These are phyloP conservation scores for Colletotrichum orchidophilum DNA, from an alignment of 2,329 filamentous ascomycete genomes.

Conservation along the genomic window DNA sequence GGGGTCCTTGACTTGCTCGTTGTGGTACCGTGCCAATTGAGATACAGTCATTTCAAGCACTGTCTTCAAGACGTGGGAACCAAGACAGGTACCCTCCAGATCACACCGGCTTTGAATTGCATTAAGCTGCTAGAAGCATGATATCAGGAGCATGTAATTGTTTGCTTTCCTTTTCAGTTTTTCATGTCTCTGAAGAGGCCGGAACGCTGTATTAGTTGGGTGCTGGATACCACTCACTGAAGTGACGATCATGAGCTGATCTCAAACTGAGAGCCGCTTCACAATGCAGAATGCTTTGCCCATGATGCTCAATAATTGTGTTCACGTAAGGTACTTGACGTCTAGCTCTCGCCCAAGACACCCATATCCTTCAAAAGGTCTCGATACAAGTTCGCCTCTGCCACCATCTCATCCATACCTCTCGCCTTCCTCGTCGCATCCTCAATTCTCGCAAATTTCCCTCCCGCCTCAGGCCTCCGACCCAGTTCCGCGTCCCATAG, in stretches of 20 bases:
- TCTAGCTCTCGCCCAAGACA: constrained; percentile 7
- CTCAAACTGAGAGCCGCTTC: background rate
- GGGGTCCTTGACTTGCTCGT: background rate
- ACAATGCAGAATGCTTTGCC: fast-evolving
- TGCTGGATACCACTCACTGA: background rate
- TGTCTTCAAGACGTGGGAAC: constrained; percentile 6
- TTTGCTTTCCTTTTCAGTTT: too few species aligned
- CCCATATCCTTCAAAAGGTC: constrained; percentile 56
- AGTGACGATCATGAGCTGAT: background rate
- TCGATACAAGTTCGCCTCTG: constrained; percentile 77
- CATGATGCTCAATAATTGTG: background rate
- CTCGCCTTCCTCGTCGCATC: constrained; percentile 75
- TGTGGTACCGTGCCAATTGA: background rate
- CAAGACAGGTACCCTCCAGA: background rate
- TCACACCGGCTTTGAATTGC: background rate
- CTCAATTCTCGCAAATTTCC: constrained; percentile 75
- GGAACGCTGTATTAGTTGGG: too few species aligned
- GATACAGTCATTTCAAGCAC: fast-evolving
- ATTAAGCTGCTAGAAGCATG: background rate
- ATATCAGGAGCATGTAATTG: background rate
- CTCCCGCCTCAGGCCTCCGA: constrained; percentile 58
- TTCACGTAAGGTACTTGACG: background rate
- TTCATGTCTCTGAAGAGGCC: too few species aligned
- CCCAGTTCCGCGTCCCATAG: constrained; percentile 62
- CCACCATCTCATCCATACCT: constrained; percentile 78